Evolutionary conservation across 257 asterid species (phyloP).

Genomic region (Knoxia roxburghii): DNA sequence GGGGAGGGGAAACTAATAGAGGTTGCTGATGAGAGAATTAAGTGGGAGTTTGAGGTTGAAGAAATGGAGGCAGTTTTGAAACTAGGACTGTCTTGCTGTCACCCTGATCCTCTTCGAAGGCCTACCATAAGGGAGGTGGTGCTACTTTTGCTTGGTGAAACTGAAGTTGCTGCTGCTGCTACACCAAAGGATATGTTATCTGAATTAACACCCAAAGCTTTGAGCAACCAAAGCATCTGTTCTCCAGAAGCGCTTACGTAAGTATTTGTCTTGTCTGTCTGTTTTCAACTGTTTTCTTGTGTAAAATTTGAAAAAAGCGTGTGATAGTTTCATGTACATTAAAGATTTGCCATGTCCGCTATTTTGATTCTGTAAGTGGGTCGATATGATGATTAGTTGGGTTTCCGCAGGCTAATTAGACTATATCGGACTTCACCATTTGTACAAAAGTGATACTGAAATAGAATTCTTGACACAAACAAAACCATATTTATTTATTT

Average conservation of each 20-base stretch:
- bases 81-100: conserved; percentile 74
- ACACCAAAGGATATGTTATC: conserved; percentile 44
- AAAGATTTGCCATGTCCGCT: too few relatives aligned
- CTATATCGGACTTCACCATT: too few relatives aligned
- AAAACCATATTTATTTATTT: too few relatives aligned
- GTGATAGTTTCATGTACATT: neutral
- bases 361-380: too few relatives aligned
- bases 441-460: too few relatives aligned
- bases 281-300: neutral
- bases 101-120: conserved; percentile 69
- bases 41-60: conserved; percentile 49
- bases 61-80: conserved; percentile 71
- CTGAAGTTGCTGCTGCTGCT: conserved; percentile 30
- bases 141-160: conserved; percentile 55
- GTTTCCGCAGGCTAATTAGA: too few relatives aligned
- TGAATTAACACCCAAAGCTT: conserved; percentile 26
- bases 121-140: conserved; percentile 73
- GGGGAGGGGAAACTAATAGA: conserved; percentile 48
- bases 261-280: conserved; percentile 9
- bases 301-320: neutral
- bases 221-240: conserved; percentile 12
- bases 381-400: too few relatives aligned
- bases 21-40: conserved; percentile 58
- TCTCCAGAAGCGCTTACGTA: conserved; percentile 31
- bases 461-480: too few relatives aligned